Evolutionary conservation across 352 stramenopile species (phyloP), one percentile per base, ranked within the genome.

Genomic region (Pythium guiyangense): DNA sequence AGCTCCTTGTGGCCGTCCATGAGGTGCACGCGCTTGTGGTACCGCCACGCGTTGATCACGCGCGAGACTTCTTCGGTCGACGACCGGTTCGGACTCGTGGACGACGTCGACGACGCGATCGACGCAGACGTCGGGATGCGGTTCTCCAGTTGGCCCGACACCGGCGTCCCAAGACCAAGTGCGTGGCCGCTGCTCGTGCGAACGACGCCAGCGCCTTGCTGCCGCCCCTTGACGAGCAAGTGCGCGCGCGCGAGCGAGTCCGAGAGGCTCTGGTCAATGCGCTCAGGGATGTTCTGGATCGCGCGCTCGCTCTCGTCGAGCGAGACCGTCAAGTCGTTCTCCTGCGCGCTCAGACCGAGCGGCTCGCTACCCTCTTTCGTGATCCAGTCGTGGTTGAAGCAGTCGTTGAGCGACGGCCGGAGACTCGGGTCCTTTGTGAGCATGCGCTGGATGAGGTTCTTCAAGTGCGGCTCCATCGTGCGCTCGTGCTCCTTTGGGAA

Each of bases 331-430:
- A 93, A 58, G 45, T 85, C 69, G 46, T 88, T 79, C 45, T 85
- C 71, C 31, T 77, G 58, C 6, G 52, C 71, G 12, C 67, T 71
- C 15, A 81, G 39, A 22, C 71, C 64, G 34, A 94, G 73, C 14
- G 86, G 84, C n/a, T 97, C 86, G 22, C 84, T 94, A 15, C 90
- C 90, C 69, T 97, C 90, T n/a, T 96, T 91, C 10, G 90, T 97
- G 54, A 90, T 86, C 90, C 90, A 97, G 52, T 97, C 90, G 63
- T 97, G 90, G 18, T 73, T 83, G 61, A 97, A 96, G 45, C 88
- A 88, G 18, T 94, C 83, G 18, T 74, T 77, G 6, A 97, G 55
- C 17, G 78, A 75, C 49, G 94, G 90, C 18, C 90, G 79, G 17
- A 88, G 62, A 0, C 74, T 71, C 26, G 88, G 87, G 54, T 96